A percentile compares a stretch with the other conserved stretches of the same genome.
Conservation (phyloP, 1,139 yeast species). For the Yamadazyma mexicana region DNA sequence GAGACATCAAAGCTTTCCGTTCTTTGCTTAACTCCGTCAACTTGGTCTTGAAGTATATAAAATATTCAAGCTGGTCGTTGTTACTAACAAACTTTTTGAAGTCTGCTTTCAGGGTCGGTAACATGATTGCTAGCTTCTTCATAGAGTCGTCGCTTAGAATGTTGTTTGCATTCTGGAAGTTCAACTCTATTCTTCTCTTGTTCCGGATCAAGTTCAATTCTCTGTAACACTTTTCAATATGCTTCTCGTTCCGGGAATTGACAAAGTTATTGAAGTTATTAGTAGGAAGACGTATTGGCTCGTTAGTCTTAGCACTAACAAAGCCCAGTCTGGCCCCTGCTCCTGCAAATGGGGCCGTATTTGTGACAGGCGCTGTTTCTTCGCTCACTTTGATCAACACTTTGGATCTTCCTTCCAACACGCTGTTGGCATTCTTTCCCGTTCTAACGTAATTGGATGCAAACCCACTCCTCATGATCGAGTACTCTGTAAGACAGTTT, state of each 20-base stretch:
- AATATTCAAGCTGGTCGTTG: conserved; percentile 42
- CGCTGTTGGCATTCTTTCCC: conserved; percentile 53
- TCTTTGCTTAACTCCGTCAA: conserved; percentile 35
- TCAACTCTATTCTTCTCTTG: conserved; percentile 42
- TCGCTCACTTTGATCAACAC: conserved; percentile 38
- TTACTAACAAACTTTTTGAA: conserved; percentile 45
- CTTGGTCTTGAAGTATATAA: conserved; percentile 45
- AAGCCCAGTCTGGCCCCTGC: conserved; percentile 9
- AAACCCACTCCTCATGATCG: conserved; percentile 72
- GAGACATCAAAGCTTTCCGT: conserved; percentile 1
- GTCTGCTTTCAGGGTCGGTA: conserved; percentile 57
- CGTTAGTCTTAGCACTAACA: conserved; percentile 16
- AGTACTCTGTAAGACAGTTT: conserved; percentile 69
- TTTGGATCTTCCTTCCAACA: conserved; percentile 44
- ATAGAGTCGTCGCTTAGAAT: conserved; percentile 52
- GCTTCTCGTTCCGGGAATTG: conserved; percentile 21
- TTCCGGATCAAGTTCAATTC: conserved; percentile 48
- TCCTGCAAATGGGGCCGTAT: background rate
- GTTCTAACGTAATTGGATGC: conserved; percentile 70
- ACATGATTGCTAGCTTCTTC: conserved; percentile 52
- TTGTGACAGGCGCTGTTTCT: background rate
- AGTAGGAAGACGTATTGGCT: conserved; percentile 18
- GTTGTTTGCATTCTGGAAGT: conserved; percentile 36
- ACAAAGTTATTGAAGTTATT: conserved; percentile 14
- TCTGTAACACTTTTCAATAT: conserved; percentile 38